Base-by-base conservation (phyloP, 2,329 filamentous ascomycete species). In the Fusarium oligoseptatum region DNA sequence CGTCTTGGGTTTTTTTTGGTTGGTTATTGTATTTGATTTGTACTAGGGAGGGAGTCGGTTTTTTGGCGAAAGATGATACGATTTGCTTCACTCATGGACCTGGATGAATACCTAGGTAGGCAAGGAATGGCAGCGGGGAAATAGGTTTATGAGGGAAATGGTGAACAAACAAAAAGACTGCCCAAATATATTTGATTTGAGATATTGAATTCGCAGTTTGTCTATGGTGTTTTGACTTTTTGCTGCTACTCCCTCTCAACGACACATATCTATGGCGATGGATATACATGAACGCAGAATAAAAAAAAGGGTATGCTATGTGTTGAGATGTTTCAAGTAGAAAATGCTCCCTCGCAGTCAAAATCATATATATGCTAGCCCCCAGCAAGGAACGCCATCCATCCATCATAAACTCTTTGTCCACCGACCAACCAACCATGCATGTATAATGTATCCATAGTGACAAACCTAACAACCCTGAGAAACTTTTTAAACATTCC, bases 381-480 rank as follows among this genome's bases (percentile, higher is more conserved):
- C 68, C 72, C 61, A 69, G 52, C 57, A 50, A 69, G 50, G 56
- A 74, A 74, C 72, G 72, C 72, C 72, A 60, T 50, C 63, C 55
- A 57, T 27, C 55, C 32, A 37, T 37, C 55, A 56, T 74, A 39
- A 58, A 36, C 55, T 55, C 61, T 57, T 57, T 39, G 17, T 17
- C 57, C 50, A 45, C 36, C 61, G 32, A 41, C 48, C 57, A 66
- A 64, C 50, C 56, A 55, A 29, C 32, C 32, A 45, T 57, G 24
- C 32, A 45, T 57, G 24, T 29, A 52, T 52, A 27, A 50, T 60
- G 43, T 57, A 57, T 57, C 52, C 34, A 14, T 34, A 17, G 52
- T 36, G 34, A 32, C 62, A 66, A 32, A 48, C n/a, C 57, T 22
- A 37, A 37, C 58, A 74, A 69, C 39, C 27, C 55, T 57, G 65